These are phyloP conservation scores for Eutrema yunnanense DNA, from an alignment of 345 rosid genomes.

Conservation along the genomic window DNA sequence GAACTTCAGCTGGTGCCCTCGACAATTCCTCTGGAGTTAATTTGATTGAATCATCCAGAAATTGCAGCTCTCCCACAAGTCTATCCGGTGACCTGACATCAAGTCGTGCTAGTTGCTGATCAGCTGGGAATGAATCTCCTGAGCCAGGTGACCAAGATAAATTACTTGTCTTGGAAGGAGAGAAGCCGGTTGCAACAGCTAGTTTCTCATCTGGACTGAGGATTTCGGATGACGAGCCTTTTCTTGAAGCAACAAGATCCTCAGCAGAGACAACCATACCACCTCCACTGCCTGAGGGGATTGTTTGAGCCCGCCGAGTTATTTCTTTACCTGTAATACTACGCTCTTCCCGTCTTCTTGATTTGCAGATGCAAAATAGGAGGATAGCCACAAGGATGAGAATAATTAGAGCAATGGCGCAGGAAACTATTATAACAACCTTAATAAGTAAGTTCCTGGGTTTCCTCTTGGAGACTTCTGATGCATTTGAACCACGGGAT, in stretches of 20 bases:
- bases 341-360: conserved; percentile 46
- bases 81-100: conserved; percentile 92
- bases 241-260: conserved; percentile 68
- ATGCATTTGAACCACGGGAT: conserved; percentile 39
- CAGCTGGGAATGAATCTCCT: conserved; percentile 83
- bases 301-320: conserved; percentile 37
- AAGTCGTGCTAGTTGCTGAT: conserved; percentile 64
- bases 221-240: conserved; percentile 78
- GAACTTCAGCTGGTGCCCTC: conserved; percentile 94
- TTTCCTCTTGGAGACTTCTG: conserved; percentile 47
- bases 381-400: conserved; percentile 75
- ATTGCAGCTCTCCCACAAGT: conserved; percentile 82
- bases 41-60: conserved; percentile 83
- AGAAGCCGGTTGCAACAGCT: conserved; percentile 59
- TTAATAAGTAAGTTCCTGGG: conserved; percentile 48
- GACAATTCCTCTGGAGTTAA: conserved; percentile 93
- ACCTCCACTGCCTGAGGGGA: conserved; percentile 58
- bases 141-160: conserved; percentile 93
- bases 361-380: conserved; percentile 50
- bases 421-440: conserved; percentile 64
- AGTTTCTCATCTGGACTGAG: conserved; percentile 74
- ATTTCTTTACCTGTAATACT: conserved; percentile 40
- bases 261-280: conserved; percentile 76
- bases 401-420: conserved; percentile 62
- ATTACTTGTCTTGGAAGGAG: conserved; percentile 81